These are phyloP conservation scores for Arthrinium puccinioides DNA, from an alignment of 2,329 filamentous ascomycete genomes.

Conservation along the genomic window DNA sequence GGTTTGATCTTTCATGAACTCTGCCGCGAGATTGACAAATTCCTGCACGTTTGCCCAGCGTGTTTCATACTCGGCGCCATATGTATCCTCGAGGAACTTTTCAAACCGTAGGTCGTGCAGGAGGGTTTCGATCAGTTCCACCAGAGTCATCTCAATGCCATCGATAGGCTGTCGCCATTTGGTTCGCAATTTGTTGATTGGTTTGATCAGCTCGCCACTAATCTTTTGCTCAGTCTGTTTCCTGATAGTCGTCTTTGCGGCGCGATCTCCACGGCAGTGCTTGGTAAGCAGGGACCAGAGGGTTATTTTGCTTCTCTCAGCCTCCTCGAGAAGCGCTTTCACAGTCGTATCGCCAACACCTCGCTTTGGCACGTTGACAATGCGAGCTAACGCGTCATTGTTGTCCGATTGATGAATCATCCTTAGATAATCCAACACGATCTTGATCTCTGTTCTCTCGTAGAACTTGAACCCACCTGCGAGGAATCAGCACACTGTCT, in stretches of 20 bases:
- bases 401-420: conserved; percentile 79
- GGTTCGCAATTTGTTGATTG: conserved; percentile 30
- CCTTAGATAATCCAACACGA: conserved; percentile 79
- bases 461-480: conserved; percentile 75
- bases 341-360: conserved; percentile 76
- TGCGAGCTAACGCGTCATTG: conserved; percentile 75
- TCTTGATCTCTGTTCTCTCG: conserved; percentile 82
- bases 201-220: conserved; percentile 38
- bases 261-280: conserved; percentile 43
- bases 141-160: conserved; percentile 28
- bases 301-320: conserved; percentile 59
- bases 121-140: conserved; percentile 43
- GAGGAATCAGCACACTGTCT: conserved; percentile 6
- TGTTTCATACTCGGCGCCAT: conserved; percentile 61
- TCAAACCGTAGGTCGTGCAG: conserved; percentile 64
- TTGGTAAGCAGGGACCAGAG: conserved; percentile 67
- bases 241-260: conserved; percentile 40
- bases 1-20: conserved; percentile 49
- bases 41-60: conserved; percentile 88
- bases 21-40: conserved; percentile 70
- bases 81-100: conserved; percentile 63
- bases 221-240: conserved; percentile 46
- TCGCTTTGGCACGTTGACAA: conserved; percentile 78
- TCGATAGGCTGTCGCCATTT: conserved; percentile 21
- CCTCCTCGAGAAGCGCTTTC: conserved; percentile 67